Conservation (phyloP, 2,329 filamentous ascomycete genomes). For the Fonsecaea nubica region DNA sequence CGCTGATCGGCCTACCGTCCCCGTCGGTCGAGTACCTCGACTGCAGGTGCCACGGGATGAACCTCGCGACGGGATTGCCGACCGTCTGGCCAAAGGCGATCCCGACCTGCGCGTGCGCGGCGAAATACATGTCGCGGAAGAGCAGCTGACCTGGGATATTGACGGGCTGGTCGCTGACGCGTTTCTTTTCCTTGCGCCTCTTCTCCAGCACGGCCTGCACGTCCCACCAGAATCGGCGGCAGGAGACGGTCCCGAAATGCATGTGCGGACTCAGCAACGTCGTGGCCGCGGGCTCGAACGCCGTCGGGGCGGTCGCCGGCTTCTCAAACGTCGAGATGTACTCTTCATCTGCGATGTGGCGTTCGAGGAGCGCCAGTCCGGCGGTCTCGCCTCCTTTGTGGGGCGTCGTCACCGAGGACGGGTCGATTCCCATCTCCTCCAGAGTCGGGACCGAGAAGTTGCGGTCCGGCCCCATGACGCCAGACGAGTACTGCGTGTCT, state of each 20-base stretch:
- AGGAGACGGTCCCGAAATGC: slow-evolving; percentile 75
- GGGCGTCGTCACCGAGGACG: slow-evolving; percentile 63
- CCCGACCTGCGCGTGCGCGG: slow-evolving; percentile 73
- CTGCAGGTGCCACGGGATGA: slow-evolving; percentile 79
- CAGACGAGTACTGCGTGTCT: slow-evolving; percentile 63
- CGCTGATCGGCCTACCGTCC: slow-evolving; percentile 55
- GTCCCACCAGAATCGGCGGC: slow-evolving; percentile 75
- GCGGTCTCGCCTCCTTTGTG: slow-evolving; percentile 74
- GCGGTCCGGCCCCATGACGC: slow-evolving; percentile 69
- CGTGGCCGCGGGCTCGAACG: slow-evolving; percentile 74
- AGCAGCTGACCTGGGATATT: slow-evolving; percentile 74
- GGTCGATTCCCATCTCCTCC: slow-evolving; percentile 71
- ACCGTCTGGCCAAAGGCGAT: slow-evolving; percentile 68
- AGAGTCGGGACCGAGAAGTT: slow-evolving; percentile 76
- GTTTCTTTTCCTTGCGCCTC: slow-evolving; percentile 63
- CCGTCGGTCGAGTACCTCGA: slow-evolving; percentile 55
- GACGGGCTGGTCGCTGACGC: slow-evolving; percentile 64
- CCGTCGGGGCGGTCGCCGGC: slow-evolving; percentile 75
- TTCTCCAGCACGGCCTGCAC: slow-evolving; percentile 67
- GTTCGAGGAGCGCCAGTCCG: slow-evolving; percentile 64
- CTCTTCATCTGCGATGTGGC: slow-evolving; percentile 66
- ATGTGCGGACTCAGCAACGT: slow-evolving; percentile 75
- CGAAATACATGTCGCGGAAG: slow-evolving; percentile 86
- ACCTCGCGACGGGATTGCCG: slow-evolving; percentile 71
- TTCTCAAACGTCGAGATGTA: slow-evolving; percentile 79